Conservation (phyloP, 2,329 filamentous ascomycete genomes). For the Neofusicoccum parvum region DNA sequence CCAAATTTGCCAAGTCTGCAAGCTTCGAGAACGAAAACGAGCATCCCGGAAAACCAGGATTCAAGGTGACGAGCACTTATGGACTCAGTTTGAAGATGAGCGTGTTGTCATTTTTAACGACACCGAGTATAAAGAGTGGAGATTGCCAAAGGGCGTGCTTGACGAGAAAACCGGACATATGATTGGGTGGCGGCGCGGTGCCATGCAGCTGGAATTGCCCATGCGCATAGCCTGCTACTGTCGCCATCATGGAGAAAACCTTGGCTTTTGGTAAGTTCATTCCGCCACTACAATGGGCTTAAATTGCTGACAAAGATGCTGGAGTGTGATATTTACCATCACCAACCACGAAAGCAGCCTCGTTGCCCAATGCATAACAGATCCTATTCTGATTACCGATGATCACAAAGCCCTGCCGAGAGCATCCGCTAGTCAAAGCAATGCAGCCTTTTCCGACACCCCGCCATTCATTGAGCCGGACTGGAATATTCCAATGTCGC, state of each 20-base stretch:
- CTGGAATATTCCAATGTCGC: too few relatives aligned
- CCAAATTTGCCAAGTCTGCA: slow-evolving; percentile 82
- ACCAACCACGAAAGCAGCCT: slow-evolving; percentile 75
- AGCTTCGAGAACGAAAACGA: slow-evolving; percentile 81
- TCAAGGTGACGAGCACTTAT: slow-evolving; percentile 82
- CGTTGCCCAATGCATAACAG: slow-evolving; percentile 79
- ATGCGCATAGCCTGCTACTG: slow-evolving; percentile 97
- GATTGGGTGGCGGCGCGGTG: slow-evolving; percentile 29
- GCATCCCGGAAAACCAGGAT: slow-evolving; percentile 88
- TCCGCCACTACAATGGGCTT: too few relatives aligned
- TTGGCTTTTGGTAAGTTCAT: slow-evolving; percentile 65
- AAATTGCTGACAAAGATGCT: too few relatives aligned
- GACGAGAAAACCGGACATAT: slow-evolving; percentile 23
- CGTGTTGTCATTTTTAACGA: background rate
- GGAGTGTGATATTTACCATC: slow-evolving; percentile 80
- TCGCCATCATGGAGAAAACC: slow-evolving; percentile 85
- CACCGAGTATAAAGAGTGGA: slow-evolving; percentile 36
- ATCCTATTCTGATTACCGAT: slow-evolving; percentile 91
- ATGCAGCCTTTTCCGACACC: too few relatives aligned
- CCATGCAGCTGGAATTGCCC: slow-evolving; percentile 75
- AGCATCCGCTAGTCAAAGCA: too few relatives aligned
- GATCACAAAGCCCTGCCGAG: slow-evolving; percentile 75
- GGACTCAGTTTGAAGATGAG: slow-evolving; percentile 39
- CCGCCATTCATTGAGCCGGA: too few relatives aligned
- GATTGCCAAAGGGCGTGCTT: slow-evolving; percentile 27